These are phyloP conservation scores for Calocybe gangraenosa DNA, from an alignment of 768 basidiomycete species.

Conservation along the genomic window DNA sequence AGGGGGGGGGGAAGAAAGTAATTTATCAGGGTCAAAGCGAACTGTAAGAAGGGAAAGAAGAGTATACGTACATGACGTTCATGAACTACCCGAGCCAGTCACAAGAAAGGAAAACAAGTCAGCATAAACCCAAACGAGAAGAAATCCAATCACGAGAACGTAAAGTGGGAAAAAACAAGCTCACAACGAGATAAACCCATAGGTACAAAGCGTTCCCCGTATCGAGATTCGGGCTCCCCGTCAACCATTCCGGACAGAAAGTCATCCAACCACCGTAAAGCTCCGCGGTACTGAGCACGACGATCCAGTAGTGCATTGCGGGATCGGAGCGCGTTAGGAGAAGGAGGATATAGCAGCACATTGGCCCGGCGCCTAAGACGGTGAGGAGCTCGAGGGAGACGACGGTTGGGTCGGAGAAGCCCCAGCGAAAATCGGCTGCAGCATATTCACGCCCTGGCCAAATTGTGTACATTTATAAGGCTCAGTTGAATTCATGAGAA, in stretches of 20 bases:
- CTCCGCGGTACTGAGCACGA: constrained; percentile 73
- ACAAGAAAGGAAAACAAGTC: no score
- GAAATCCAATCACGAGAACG: no score
- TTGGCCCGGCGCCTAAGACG: constrained; percentile 70
- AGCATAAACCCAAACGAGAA: constrained; percentile 1
- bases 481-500: not conserved
- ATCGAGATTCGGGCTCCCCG: constrained; percentile 66
- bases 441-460: constrained; percentile 75
- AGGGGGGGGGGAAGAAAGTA: constrained; percentile 2
- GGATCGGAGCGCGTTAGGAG: constrained; percentile 63
- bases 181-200: constrained; percentile 78
- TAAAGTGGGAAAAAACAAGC: constrained; percentile 22
- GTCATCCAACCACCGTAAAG: constrained; percentile 88
- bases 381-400: constrained; percentile 84
- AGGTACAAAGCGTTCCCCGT: constrained; percentile 67
- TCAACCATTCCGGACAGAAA: constrained; percentile 84
- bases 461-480: not conserved
- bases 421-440: constrained; percentile 80
- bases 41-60: not conserved
- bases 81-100: no score
- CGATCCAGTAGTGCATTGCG: constrained; percentile 73
- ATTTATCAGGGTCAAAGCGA: constrained; percentile 2
- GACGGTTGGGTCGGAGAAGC: constrained; percentile 68
- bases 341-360: constrained; percentile 69
- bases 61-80: constrained; percentile 63